phyloP scores from a whole-genome alignment of 106 monocot genomes.

The Allium fistulosum region DNA sequence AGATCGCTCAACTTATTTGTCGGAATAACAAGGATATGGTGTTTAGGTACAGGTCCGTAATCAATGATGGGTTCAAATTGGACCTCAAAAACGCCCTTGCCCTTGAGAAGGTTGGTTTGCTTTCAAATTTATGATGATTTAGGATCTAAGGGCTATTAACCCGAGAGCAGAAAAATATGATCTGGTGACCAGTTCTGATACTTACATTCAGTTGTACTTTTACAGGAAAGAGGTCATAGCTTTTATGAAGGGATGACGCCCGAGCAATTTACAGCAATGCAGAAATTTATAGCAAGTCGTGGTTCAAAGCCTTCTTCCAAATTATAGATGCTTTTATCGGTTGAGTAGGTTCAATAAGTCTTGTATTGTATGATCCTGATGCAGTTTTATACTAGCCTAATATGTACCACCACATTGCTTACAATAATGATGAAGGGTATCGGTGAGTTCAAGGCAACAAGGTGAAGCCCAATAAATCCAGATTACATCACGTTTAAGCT shows the following conservation, averaged over 20 bases:
- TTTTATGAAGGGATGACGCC: constrained; percentile 81
- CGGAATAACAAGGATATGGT: constrained; percentile 76
- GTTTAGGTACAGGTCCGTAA: constrained; percentile 66
- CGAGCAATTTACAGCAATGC: constrained; percentile 84
- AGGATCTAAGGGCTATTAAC: neutral
- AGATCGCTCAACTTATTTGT: constrained; percentile 60
- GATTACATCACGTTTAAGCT: too few relatives aligned
- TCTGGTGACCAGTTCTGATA: neutral
- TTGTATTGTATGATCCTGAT: too few relatives aligned
- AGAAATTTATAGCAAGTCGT: constrained; percentile 62
- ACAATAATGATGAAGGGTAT: too few relatives aligned
- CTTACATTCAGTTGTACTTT: neutral
- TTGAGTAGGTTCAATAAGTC: too few relatives aligned
- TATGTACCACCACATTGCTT: too few relatives aligned
- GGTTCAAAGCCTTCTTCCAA: constrained; percentile 59
- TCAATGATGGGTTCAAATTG: constrained; percentile 84
- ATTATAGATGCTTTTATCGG: constrained; percentile 33
- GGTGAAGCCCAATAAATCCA: too few relatives aligned
- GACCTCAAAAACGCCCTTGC: constrained; percentile 52
- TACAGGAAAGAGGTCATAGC: constrained; percentile 71
- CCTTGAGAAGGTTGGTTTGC: constrained; percentile 69
- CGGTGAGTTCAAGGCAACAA: too few relatives aligned
- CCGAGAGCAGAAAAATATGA: too few relatives aligned
- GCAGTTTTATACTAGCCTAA: too few relatives aligned
- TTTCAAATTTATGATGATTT: neutral